A percentile compares a stretch with the other conserved stretches of the same genome.
Conservation (phyloP, 495 filamentous ascomycete genomes). For the Penicillium fimorum region DNA sequence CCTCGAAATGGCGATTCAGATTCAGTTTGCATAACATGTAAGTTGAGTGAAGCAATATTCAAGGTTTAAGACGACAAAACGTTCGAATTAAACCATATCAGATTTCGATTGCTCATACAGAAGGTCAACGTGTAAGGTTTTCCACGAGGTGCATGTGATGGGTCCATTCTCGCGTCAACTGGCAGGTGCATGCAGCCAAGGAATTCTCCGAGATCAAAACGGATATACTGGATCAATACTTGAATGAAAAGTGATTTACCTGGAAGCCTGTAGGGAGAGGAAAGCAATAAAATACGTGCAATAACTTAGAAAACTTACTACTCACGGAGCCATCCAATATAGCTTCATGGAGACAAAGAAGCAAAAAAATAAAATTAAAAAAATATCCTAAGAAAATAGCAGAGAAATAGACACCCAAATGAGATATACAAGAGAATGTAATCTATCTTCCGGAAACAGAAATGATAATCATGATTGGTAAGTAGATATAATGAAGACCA, state of each 20-base stretch:
- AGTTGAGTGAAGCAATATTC: background rate
- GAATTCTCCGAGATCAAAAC: constrained; percentile 1
- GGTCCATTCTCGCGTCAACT: constrained; percentile 1
- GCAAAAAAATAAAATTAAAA: too few relatives aligned
- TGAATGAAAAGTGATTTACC: background rate
- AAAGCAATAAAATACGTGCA: background rate
- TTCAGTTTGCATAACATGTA: too few relatives aligned
- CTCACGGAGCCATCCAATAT: background rate
- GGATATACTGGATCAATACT: background rate
- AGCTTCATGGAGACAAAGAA: too few relatives aligned
- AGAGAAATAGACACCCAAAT: background rate
- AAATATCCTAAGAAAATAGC: too few relatives aligned
- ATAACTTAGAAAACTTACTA: background rate
- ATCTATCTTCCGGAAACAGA: background rate
- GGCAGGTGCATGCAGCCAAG: background rate
- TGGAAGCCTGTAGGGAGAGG: background rate
- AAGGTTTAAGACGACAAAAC: background rate
- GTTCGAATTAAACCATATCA: background rate
- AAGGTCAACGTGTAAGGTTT: background rate
- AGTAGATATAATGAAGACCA: background rate
- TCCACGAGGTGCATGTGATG: background rate
- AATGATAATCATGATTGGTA: background rate
- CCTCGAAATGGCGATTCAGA: too few relatives aligned
- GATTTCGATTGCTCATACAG: background rate
- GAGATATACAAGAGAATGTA: background rate